phyloP scores from a whole-genome alignment of 192 early-diverging fungal species.

The Obelidium mucronatum region DNA sequence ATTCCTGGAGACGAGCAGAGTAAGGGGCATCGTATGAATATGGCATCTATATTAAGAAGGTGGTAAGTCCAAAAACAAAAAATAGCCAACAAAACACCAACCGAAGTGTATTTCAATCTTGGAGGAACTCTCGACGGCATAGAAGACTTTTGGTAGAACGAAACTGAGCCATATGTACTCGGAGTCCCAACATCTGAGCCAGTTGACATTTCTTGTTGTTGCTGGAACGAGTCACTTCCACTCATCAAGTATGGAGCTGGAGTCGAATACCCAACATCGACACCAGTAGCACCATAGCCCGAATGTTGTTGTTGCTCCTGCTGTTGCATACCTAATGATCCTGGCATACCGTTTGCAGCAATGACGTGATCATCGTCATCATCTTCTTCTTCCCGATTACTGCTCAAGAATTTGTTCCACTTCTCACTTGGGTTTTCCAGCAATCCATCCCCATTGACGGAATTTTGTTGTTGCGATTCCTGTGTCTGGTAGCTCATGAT shows the following conservation, averaged over 20 bases:
- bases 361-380: not conserved
- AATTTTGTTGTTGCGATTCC: not conserved
- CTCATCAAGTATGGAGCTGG: not conserved
- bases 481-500: too few relatives aligned
- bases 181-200: not conserved
- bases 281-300: not conserved
- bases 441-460: not conserved
- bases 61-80: not conserved
- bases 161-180: slow-evolving; percentile 4
- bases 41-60: slow-evolving; percentile 4
- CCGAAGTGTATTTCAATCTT: slow-evolving; percentile 19
- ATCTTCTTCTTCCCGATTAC: slow-evolving; percentile 19
- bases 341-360: not conserved
- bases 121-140: not conserved
- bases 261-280: not conserved
- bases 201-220: not conserved
- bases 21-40: slow-evolving; percentile 7
- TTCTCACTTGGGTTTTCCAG: slow-evolving; percentile 16
- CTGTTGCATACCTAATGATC: not conserved
- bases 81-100: not conserved
- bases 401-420: slow-evolving; percentile 19
- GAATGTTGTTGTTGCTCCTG: not conserved
- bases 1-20: slow-evolving; percentile 18
- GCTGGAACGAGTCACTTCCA: not conserved
- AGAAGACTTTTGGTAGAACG: slow-evolving; percentile 3